phyloP scores from a whole-genome alignment of 306 rosid species.

The Prinsepia uniflora region DNA sequence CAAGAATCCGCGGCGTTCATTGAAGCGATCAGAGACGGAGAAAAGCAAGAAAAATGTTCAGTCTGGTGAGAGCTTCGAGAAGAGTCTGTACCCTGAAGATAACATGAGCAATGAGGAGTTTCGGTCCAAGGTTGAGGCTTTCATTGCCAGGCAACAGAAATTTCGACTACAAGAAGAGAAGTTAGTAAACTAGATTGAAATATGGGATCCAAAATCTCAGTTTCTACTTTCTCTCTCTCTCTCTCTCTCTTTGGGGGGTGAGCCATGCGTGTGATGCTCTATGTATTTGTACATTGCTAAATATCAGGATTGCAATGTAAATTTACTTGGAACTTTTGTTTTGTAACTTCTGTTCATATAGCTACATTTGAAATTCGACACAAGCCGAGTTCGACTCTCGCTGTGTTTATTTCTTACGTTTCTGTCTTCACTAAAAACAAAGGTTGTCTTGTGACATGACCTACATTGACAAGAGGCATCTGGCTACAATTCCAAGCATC shows the following conservation, averaged over 20 bases:
- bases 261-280: not conserved
- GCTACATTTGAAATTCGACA: not conserved
- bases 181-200: conserved; percentile 1
- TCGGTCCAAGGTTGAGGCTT: conserved; percentile 66
- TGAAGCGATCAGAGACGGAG: conserved; percentile 55
- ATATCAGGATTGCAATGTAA: not conserved
- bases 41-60: conserved; percentile 20
- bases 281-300: conserved; percentile 6
- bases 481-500: not conserved
- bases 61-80: conserved; percentile 2
- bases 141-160: conserved; percentile 78
- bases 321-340: conserved; percentile 6
- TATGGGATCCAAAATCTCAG: not conserved
- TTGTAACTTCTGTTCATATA: not conserved
- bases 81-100: conserved; percentile 44
- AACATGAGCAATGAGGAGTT: conserved; percentile 75
- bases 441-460: not conserved
- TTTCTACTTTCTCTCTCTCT: not conserved
- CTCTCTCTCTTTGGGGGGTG: not conserved
- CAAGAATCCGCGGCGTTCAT: conserved; percentile 30
- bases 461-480: not conserved
- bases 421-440: not conserved
- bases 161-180: conserved; percentile 49
- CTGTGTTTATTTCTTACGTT: not conserved
- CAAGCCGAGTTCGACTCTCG: not conserved